These are phyloP conservation scores for Mycena latifolia DNA, from an alignment of 768 basidiomycete species.

Conservation along the genomic window DNA sequence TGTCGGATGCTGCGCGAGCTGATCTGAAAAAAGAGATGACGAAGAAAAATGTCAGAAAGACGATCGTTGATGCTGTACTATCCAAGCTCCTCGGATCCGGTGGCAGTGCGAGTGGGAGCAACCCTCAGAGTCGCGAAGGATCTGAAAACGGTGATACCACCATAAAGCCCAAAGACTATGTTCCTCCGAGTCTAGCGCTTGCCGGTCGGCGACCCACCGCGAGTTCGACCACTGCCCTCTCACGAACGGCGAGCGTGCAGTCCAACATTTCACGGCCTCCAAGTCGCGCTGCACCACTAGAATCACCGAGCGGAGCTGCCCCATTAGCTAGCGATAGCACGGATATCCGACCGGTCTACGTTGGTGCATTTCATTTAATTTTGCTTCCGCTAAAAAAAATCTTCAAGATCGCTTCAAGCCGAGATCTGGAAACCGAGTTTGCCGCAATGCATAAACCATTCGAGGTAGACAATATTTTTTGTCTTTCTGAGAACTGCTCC, in stretches of 20 bases:
- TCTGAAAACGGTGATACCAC: constrained; percentile 69
- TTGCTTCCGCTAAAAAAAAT: background rate
- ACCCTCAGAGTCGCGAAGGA: constrained; percentile 64
- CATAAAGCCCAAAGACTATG: constrained; percentile 66
- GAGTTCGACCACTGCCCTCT: constrained; percentile 50
- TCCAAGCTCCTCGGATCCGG: constrained; percentile 66
- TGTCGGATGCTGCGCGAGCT: constrained; percentile 87
- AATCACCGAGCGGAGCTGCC: constrained; percentile 53
- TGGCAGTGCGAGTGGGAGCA: constrained; percentile 55
- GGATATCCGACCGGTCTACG: constrained; percentile 77
- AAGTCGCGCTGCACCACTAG: constrained; percentile 69
- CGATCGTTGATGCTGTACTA: constrained; percentile 86
- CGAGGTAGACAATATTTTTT: constrained; percentile 61
- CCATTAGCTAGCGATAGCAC: constrained; percentile 54
- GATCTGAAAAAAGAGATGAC: constrained; percentile 94
- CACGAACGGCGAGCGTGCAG: constrained; percentile 59
- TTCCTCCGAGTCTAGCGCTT: constrained; percentile 82
- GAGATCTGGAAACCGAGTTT: constrained; percentile 91
- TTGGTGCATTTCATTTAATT: constrained; percentile 41
- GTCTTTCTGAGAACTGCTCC: background rate
- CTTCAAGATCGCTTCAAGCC: constrained; percentile 81
- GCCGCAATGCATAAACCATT: constrained; percentile 82
- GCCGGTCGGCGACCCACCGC: constrained; percentile 65
- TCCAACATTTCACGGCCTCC: constrained; percentile 64
- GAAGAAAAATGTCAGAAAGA: constrained; percentile 89